These are phyloP conservation scores for Stenocarpella maydis DNA, from an alignment of 2,329 filamentous ascomycete genomes.

Conservation along the genomic window DNA sequence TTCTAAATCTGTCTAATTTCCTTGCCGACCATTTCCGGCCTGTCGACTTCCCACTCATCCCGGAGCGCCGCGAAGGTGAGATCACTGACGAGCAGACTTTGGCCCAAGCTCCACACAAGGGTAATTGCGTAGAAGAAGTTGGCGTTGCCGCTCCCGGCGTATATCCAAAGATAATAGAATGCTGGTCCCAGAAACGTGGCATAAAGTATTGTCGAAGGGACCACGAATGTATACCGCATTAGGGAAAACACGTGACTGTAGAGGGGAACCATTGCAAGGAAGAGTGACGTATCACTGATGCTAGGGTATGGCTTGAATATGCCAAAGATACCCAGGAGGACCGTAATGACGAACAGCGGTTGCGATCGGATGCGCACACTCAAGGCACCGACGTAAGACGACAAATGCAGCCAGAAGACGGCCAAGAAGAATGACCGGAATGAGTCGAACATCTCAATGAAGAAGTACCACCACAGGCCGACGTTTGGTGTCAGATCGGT, in stretches of 20 bases:
- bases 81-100: conserved; percentile 88
- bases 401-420: conserved; percentile 96
- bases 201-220: conserved; percentile 84
- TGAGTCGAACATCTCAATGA: conserved; percentile 99
- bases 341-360: conserved; percentile 83
- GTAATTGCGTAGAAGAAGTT: conserved; percentile 99
- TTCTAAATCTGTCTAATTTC: conserved; percentile 78
- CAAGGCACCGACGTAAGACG: conserved; percentile 86
- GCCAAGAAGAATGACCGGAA: conserved; percentile 97
- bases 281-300: conserved; percentile 87
- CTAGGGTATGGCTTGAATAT: conserved; percentile 98
- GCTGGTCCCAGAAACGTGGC: conserved; percentile 88
- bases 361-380: conserved; percentile 84
- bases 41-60: conserved; percentile 92
- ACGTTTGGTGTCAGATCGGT: conserved; percentile 95
- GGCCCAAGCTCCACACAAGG: conserved; percentile 93
- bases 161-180: conserved; percentile 98
- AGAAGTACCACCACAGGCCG: conserved; percentile 99
- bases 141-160: conserved; percentile 95
- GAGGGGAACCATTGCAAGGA: conserved; percentile 81
- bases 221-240: conserved; percentile 92
- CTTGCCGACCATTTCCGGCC: conserved; percentile 89
- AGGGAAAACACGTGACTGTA: conserved; percentile 93
- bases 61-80: conserved; percentile 86
- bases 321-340: conserved; percentile 88